A percentile compares a stretch with the other conserved stretches of the same genome.
Evolutionary conservation across 148 eudicot species (phyloP).

Genomic region (Vaccinium myrtillus): DNA sequence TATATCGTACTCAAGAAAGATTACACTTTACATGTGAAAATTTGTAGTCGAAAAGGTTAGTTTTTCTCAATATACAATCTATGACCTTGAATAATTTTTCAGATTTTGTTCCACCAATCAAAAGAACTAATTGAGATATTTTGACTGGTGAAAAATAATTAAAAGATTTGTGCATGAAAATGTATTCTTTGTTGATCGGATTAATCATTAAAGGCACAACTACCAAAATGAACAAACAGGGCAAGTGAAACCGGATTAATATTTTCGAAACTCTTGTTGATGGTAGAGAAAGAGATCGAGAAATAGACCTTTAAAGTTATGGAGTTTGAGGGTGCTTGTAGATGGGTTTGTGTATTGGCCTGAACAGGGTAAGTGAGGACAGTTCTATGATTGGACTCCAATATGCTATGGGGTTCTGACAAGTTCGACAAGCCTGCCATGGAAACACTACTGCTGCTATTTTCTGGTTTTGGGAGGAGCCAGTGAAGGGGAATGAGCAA

Average conservation of each 20-base stretch:
- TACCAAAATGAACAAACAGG: background rate
- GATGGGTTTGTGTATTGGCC: constrained; percentile 19
- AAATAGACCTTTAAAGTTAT: constrained; percentile 65
- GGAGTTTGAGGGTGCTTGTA: constrained; percentile 33
- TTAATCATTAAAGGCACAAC: background rate
- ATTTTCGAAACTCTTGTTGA: background rate
- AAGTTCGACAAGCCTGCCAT: constrained; percentile 24
- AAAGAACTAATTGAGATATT: background rate
- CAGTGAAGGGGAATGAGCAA: constrained; percentile 29
- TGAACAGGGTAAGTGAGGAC: constrained; percentile 35
- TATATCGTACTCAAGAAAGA: background rate
- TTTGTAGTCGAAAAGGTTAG: background rate
- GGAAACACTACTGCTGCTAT: constrained; percentile 19
- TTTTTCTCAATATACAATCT: background rate
- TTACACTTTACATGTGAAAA: background rate
- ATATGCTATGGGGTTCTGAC: constrained; percentile 18
- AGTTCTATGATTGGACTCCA: constrained; percentile 25
- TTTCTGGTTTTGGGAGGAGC: constrained; percentile 34
- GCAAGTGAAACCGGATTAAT: background rate
- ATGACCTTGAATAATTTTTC: background rate
- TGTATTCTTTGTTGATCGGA: background rate
- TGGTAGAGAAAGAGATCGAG: constrained; percentile 7
- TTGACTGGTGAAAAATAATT: constrained; percentile 2
- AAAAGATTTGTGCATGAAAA: background rate
- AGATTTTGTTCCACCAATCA: background rate